A percentile compares a stretch with the other conserved stretches of the same genome.
Evolutionary conservation across 2,329 filamentous ascomycete genomes (phyloP).

Genomic region (Hysterium pulicare): DNA sequence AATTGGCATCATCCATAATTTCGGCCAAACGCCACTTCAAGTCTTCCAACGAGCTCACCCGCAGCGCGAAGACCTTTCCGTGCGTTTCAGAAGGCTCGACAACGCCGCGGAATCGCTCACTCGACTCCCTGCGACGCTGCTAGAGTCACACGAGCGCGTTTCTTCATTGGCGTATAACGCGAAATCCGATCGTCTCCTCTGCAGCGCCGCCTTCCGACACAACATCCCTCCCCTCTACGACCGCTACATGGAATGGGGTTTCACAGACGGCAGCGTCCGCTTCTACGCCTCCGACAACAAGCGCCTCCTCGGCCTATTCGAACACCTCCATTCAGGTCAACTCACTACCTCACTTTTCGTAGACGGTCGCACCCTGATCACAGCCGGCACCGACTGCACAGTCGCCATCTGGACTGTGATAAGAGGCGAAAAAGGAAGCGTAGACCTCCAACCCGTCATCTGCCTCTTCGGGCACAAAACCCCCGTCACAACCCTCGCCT

Average conservation of each 20-base stretch:
- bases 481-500: conserved; percentile 75
- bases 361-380: conserved; percentile 86
- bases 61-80: conserved; percentile 64
- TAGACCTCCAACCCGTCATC: conserved; percentile 75
- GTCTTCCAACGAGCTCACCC: conserved; percentile 83
- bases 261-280: conserved; percentile 84
- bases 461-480: conserved; percentile 88
- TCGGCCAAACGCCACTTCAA: conserved; percentile 95
- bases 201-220: conserved; percentile 76
- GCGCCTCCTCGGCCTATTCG: conserved; percentile 81
- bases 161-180: conserved; percentile 73
- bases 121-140: conserved; percentile 72
- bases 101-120: conserved; percentile 72
- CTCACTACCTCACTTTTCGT: conserved; percentile 80
- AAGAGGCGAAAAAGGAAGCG: conserved; percentile 55
- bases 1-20: conserved; percentile 97
- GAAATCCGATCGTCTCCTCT: conserved; percentile 79
- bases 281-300: conserved; percentile 85
- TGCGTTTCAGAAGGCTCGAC: conserved; percentile 69
- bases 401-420: conserved; percentile 79
- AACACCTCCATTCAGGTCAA: conserved; percentile 90
- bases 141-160: conserved; percentile 75
- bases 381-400: conserved; percentile 87
- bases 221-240: conserved; percentile 85
- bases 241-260: conserved; percentile 94